Percentiles rank a stretch among this genome's conserved stretches.
Evolutionary conservation across 148 eudicot genomes (phyloP).

Genomic region (Fagopyrum homotropicum): DNA sequence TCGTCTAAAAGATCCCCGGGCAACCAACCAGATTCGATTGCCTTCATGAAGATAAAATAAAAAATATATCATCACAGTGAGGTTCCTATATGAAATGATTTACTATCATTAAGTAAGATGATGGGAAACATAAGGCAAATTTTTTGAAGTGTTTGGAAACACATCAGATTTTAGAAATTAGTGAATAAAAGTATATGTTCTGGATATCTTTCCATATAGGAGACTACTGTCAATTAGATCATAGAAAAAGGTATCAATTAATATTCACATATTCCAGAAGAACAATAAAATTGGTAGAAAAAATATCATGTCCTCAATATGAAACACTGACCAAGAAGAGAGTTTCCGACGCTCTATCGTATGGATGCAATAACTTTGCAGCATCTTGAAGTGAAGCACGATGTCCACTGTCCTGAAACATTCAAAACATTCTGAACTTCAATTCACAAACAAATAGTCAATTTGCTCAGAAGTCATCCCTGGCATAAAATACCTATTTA

Average conservation of each 20-base stretch:
- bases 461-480: neutral
- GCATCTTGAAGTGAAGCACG: conserved; percentile 48
- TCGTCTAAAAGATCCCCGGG: conserved; percentile 91
- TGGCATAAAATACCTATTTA: neutral
- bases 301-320: neutral
- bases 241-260: neutral
- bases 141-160: no score
- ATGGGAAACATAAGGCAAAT: neutral
- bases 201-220: neutral
- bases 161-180: neutral
- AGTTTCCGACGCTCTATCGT: conserved; percentile 76
- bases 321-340: conserved; percentile 60
- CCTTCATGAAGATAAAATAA: conserved; percentile 34
- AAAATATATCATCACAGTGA: neutral
- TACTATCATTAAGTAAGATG: neutral
- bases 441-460: neutral
- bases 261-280: neutral
- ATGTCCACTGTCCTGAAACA: conserved; percentile 23
- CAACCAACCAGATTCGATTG: conserved; percentile 80
- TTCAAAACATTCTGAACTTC: neutral
- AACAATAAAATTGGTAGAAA: neutral
- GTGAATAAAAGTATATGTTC: neutral
- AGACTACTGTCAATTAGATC: neutral
- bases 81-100: neutral
- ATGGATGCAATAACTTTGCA: conserved; percentile 67